Evolutionary conservation across 495 filamentous ascomycete genomes (phyloP).

Genomic region (Apodospora peruviana): DNA sequence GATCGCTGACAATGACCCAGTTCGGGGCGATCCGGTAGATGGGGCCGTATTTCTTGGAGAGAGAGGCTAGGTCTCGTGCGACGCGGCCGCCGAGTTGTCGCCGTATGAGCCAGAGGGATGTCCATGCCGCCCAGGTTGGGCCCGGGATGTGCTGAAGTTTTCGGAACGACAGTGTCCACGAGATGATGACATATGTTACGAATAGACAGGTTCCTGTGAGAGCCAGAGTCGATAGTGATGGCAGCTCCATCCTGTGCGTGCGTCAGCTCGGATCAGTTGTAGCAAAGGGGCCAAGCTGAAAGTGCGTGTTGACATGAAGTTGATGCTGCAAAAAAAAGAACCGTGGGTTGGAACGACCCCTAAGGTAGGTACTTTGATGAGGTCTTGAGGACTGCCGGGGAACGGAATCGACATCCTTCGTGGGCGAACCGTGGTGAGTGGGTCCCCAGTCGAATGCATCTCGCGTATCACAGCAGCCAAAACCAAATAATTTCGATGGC

Average conservation of each 20-base stretch:
- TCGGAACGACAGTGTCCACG: background rate
- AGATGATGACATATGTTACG: slow-evolving; percentile 1
- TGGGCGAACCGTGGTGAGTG: too few species aligned
- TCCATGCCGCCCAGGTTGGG: slow-evolving; percentile 5
- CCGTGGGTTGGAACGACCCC: too few species aligned
- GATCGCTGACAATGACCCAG: slow-evolving; percentile 34
- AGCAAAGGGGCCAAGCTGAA: too few species aligned
- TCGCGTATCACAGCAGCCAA: too few species aligned
- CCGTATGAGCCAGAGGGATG: slow-evolving; percentile 4
- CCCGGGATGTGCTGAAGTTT: slow-evolving; percentile 12
- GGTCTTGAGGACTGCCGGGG: too few species aligned
- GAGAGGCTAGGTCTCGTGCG: background rate
- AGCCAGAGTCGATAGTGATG: background rate
- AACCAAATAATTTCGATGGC: too few species aligned
- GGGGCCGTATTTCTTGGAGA: slow-evolving; percentile 10
- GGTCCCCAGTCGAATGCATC: too few species aligned
- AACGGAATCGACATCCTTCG: too few species aligned
- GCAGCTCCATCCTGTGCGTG: background rate
- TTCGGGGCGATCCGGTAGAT: slow-evolving; percentile 26
- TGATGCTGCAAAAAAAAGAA: too few species aligned
- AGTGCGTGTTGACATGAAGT: too few species aligned
- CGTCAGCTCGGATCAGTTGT: too few species aligned
- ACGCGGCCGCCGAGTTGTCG: slow-evolving; percentile 5
- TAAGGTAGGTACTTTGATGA: too few species aligned
- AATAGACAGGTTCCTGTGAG: slow-evolving; percentile 1